These are phyloP conservation scores for Macrophomina phaseolina DNA, from an alignment of 2,329 filamentous ascomycete species.

Conservation along the genomic window DNA sequence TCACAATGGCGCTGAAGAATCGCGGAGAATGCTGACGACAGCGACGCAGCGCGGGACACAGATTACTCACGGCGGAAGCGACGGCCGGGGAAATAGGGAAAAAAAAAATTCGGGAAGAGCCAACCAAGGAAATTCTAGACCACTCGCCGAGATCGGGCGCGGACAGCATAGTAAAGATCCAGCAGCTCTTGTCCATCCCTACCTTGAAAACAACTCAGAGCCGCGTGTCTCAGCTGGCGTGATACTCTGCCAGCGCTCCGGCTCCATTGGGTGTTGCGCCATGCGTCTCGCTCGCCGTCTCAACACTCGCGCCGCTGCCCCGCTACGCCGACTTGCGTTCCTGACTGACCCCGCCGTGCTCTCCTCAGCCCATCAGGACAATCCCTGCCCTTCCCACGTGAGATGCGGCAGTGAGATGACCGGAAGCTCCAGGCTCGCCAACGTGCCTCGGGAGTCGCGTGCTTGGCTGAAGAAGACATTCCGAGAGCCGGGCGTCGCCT, in stretches of 20 bases:
- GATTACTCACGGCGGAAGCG: slow-evolving; percentile 15
- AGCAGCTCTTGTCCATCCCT: neutral
- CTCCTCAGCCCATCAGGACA: neutral
- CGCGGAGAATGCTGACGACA: neutral
- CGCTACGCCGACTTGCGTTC: slow-evolving; percentile 2
- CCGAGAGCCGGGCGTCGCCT: neutral
- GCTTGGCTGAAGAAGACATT: neutral
- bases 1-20: neutral
- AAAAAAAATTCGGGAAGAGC: neutral
- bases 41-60: neutral
- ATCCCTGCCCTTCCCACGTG: neutral
- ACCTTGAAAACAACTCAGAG: neutral
- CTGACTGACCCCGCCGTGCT: neutral
- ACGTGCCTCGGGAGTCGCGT: neutral
- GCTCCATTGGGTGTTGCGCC: neutral
- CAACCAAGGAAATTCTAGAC: slow-evolving; percentile 13
- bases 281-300: neutral
- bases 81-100: neutral
- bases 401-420: neutral
- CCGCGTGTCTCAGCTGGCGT: slow-evolving; percentile 10
- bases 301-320: neutral
- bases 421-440: neutral
- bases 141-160: slow-evolving; percentile 18
- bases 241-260: neutral
- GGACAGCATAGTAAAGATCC: slow-evolving; percentile 2